Evolutionary conservation across 148 eudicot genomes (phyloP).

Genomic region (Tetragonia tetragonoides): DNA sequence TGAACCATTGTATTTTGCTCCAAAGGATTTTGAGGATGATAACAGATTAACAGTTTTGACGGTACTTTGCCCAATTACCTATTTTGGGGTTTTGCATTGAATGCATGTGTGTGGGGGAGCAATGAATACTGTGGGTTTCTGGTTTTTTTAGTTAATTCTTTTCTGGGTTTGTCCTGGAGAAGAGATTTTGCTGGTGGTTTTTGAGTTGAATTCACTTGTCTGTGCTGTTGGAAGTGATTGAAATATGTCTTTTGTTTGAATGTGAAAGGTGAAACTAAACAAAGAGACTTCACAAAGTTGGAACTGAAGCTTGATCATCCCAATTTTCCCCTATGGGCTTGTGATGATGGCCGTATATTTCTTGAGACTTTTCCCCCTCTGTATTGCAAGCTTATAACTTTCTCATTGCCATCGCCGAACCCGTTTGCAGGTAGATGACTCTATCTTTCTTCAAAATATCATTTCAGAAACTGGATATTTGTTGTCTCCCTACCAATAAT

Average conservation of each 20-base stretch:
- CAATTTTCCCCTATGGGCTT: conserved; percentile 96
- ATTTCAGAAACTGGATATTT: neutral
- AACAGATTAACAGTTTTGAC: conserved; percentile 37
- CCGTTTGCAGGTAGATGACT: conserved; percentile 81
- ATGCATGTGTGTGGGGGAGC: too few relatives aligned
- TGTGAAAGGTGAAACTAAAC: conserved; percentile 48
- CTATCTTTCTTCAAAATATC: neutral
- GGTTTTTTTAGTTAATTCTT: too few relatives aligned
- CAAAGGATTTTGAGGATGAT: conserved; percentile 56
- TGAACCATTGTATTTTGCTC: conserved; percentile 37
- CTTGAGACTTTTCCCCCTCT: conserved; percentile 89
- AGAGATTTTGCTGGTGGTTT: neutral
- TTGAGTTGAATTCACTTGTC: neutral
- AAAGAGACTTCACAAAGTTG: conserved; percentile 78
- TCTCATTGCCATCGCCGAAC: conserved; percentile 96
- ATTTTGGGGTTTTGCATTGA: too few relatives aligned
- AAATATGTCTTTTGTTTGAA: conserved; percentile 6
- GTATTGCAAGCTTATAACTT: conserved; percentile 97
- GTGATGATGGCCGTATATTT: conserved; percentile 96
- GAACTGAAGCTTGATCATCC: conserved; percentile 87
- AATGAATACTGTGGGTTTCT: too few relatives aligned
- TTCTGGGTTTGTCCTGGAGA: neutral
- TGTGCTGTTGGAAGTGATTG: conserved; percentile 2
- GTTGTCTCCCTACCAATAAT: neutral
- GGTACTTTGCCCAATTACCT: conserved; percentile 24